These are phyloP conservation scores for Aspergillus novoparasiticus DNA, from an alignment of 2,329 filamentous ascomycete genomes.

Conservation along the genomic window DNA sequence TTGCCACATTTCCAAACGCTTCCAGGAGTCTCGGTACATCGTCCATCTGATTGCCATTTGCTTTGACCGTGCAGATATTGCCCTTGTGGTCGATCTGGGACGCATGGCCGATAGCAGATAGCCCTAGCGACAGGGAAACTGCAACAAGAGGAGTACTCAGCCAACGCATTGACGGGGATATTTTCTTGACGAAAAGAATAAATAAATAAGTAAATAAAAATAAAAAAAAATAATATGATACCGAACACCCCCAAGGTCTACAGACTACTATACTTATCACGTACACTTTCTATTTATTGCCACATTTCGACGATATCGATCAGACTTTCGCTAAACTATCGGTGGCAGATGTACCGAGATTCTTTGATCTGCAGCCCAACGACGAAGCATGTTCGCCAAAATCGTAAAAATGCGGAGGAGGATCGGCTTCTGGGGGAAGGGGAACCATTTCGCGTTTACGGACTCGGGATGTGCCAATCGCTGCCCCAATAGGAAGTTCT, in stretches of 20 bases:
- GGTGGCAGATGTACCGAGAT: constrained; percentile 1
- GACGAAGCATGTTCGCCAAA: background rate
- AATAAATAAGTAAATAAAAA: too few species aligned
- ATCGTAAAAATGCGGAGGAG: background rate
- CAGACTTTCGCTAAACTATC: background rate
- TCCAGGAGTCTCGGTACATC: constrained; percentile 46
- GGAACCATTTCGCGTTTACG: background rate
- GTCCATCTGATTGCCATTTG: constrained; percentile 40
- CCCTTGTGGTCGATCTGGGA: constrained; percentile 10
- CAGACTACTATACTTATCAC: background rate
- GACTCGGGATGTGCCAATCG: background rate
- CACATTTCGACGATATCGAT: background rate
- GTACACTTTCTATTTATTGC: background rate
- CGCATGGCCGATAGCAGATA: constrained; percentile 7
- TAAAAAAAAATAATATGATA: background rate
- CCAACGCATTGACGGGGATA: background rate
- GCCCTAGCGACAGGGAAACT: background rate
- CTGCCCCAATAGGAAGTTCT: background rate
- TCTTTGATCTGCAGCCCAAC: background rate
- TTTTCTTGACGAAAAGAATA: background rate
- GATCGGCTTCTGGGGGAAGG: background rate
- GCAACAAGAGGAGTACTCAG: background rate
- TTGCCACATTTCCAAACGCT: constrained; percentile 45
- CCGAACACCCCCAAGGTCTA: too few species aligned
- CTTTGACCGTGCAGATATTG: constrained; percentile 43